A percentile compares a stretch with the other conserved stretches of the same genome.
Evolutionary conservation across 805 yeast species (phyloP).

Genomic region (Yarrowia phangngaensis): DNA sequence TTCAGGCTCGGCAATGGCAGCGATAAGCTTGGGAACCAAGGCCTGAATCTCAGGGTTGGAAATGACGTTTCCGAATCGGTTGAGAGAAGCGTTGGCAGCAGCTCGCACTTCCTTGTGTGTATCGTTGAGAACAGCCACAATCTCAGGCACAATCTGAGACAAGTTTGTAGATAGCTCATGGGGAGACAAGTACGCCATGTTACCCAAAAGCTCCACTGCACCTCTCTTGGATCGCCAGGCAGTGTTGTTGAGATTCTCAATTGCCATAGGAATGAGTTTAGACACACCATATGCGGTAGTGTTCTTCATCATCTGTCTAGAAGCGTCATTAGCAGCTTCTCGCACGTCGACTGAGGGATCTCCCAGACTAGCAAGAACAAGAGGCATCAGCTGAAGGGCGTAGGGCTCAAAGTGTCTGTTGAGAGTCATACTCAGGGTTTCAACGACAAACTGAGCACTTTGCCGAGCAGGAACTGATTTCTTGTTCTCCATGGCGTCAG

Average conservation of each 20-base stretch:
- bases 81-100: constrained; percentile 85
- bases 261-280: constrained; percentile 84
- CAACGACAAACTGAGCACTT: constrained; percentile 82
- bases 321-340: constrained; percentile 81
- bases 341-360: constrained; percentile 83
- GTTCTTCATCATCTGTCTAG: constrained; percentile 80
- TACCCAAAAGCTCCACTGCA: constrained; percentile 90
- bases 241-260: constrained; percentile 76
- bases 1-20: constrained; percentile 96
- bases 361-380: constrained; percentile 75
- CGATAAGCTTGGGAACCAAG: constrained; percentile 79
- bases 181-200: constrained; percentile 97
- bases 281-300: constrained; percentile 92
- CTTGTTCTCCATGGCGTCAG: constrained; percentile 84
- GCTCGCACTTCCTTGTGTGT: constrained; percentile 95
- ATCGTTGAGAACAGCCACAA: constrained; percentile 90
- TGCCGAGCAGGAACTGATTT: constrained; percentile 71
- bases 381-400: constrained; percentile 81
- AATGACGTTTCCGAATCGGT: constrained; percentile 93
- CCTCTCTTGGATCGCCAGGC: constrained; percentile 98
- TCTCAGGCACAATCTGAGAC: constrained; percentile 89
- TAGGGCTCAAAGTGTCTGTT: constrained; percentile 89
- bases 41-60: constrained; percentile 94
- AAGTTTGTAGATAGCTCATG: constrained; percentile 85
- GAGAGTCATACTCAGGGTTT: constrained; percentile 71